These are phyloP conservation scores for Biscogniauxia sp. DNA, from an alignment of 2,329 filamentous ascomycete genomes.

Conservation along the genomic window DNA sequence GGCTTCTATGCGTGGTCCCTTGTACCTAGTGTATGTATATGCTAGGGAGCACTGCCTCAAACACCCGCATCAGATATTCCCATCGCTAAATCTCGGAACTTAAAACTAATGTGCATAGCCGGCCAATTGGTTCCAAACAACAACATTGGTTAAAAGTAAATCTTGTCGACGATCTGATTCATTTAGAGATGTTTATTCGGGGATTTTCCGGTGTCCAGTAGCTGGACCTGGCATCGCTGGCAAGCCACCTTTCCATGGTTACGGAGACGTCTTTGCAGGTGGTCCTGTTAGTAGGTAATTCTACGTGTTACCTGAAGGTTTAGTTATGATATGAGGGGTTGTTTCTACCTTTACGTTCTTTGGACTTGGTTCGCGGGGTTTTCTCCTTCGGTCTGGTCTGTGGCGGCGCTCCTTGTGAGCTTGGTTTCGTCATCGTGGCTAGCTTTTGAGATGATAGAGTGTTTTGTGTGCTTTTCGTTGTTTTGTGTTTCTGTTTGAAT, in stretches of 20 bases:
- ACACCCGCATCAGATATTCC: neutral
- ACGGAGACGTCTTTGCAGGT: neutral
- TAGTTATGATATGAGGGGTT: neutral
- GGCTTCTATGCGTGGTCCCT: too few species aligned
- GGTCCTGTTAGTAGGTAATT: neutral
- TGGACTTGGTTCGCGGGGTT: neutral
- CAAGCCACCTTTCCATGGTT: neutral
- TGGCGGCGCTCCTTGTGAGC: neutral
- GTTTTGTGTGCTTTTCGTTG: neutral
- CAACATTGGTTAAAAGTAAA: neutral
- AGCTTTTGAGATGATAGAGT: neutral
- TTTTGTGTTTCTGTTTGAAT: neutral
- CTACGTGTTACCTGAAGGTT: too few species aligned
- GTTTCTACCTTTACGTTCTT: neutral
- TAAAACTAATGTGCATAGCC: neutral
- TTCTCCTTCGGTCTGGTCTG: neutral
- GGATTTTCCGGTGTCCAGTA: conserved; percentile 2
- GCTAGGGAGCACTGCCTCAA: neutral
- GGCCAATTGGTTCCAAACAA: neutral
- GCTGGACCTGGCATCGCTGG: neutral
- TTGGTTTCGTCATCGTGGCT: neutral
- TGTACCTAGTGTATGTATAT: neutral
- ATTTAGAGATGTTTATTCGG: neutral
- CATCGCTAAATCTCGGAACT: neutral
- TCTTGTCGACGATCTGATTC: neutral